Percentiles rank a stretch among this genome's conserved stretches.
phyloP scores from a whole-genome alignment of 192 early-diverging fungal genomes.

The Coemansia sp. region DNA sequence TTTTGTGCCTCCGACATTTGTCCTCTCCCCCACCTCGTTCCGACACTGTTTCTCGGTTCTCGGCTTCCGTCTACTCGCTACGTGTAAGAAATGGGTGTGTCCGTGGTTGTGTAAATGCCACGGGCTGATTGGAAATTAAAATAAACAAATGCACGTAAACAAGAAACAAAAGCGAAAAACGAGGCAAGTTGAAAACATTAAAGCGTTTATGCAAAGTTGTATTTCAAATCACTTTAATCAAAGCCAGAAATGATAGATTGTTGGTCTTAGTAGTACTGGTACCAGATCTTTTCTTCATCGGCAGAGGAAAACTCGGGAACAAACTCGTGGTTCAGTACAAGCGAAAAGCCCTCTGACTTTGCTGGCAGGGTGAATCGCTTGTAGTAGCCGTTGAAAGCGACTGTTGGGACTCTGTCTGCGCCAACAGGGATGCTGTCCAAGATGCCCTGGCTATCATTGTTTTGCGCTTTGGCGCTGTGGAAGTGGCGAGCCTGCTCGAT shows the following conservation, averaged over 20 bases:
- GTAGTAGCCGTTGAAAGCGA: slow-evolving; percentile 45
- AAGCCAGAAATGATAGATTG: background rate
- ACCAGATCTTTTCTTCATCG: slow-evolving; percentile 34
- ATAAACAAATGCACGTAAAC: background rate
- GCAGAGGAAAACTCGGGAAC: slow-evolving; percentile 25
- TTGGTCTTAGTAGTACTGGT: slow-evolving; percentile 40
- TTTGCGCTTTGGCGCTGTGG: background rate
- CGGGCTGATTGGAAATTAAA: background rate
- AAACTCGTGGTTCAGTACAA: slow-evolving; percentile 28
- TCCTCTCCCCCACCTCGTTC: too few species aligned
- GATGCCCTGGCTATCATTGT: background rate
- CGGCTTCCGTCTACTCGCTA: background rate
- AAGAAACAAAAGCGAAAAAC: background rate
- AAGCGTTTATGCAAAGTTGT: background rate
- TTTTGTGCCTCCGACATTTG: slow-evolving; percentile 21
- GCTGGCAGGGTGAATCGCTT: slow-evolving; percentile 33
- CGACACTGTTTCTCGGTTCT: background rate
- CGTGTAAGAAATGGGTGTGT: background rate
- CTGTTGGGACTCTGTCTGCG: slow-evolving; percentile 30
- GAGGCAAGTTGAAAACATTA: background rate
- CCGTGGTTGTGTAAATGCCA: background rate
- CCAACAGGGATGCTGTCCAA: slow-evolving; percentile 8
- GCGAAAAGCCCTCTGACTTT: slow-evolving; percentile 26
- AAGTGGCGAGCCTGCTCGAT: slow-evolving; percentile 36
- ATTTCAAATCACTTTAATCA: background rate